These are phyloP conservation scores for Trichoderma afroharzianum DNA, from an alignment of 2,329 filamentous ascomycete species.

Conservation along the genomic window DNA sequence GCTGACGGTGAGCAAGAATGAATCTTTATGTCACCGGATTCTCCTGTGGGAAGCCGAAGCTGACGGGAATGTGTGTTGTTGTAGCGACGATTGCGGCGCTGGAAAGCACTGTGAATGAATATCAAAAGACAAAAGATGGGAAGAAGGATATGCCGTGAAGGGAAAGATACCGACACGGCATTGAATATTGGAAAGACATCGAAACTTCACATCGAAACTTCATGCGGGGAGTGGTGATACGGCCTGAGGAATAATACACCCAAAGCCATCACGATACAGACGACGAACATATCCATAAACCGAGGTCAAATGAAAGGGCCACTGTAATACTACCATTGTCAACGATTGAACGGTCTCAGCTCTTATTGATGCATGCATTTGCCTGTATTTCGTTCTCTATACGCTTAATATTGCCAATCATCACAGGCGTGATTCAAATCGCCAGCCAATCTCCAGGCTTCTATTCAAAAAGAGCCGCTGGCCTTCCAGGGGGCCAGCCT, in stretches of 20 bases:
- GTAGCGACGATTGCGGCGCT: conserved; percentile 16
- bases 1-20: conserved; percentile 47
- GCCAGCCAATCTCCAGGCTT: background rate
- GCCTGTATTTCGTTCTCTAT: background rate
- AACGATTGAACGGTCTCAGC: background rate
- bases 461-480: background rate
- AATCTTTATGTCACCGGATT: background rate
- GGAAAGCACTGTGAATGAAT: conserved; percentile 14
- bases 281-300: background rate
- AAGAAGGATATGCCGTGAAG: background rate
- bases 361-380: background rate
- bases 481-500: background rate
- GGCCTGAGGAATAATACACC: background rate
- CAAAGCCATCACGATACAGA: background rate
- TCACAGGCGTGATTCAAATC: background rate
- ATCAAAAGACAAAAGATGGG: background rate
- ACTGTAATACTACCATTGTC: background rate
- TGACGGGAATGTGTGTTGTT: background rate
- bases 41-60: background rate
- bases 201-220: background rate
- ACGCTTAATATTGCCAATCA: background rate
- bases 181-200: background rate
- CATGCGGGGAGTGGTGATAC: background rate
- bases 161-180: background rate
- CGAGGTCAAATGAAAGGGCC: background rate